Evolutionary conservation across 352 stramenopile genomes (phyloP), one percentile per base, ranked within the genome.

Genomic region (Peronospora belbahrii): DNA sequence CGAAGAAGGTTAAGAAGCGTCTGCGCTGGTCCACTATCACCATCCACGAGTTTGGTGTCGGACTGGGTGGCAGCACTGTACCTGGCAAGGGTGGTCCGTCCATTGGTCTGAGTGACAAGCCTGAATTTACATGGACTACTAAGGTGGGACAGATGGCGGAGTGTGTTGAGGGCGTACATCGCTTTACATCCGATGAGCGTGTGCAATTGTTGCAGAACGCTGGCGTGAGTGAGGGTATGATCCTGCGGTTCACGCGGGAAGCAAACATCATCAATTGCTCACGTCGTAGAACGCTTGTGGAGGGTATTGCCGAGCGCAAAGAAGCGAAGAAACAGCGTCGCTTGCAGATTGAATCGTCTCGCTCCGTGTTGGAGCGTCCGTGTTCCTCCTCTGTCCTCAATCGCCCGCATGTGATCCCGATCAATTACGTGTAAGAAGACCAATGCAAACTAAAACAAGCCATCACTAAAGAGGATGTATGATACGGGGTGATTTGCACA

Each of bases 221-320:
- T 0, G 71, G 71, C 22, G 70, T 80, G 42, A 77, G 62, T 40
- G 72, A 83, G 17, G 72, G 67, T 23, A 83, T 83, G 59, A 83
- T 83, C 58, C 53, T 79, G 48, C 72, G 72, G 14, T 81, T 77
- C 63, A 76, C 72, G 20, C 56, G 72, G 4, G 68, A 83, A 54
- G 65, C 72, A 0, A 81, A 76, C 53, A 83, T 83, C 53, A 83
- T 81, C 41, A 69, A 81, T 31, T 55, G 58, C 47, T 83, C 72
- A 13, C 67, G 72, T 4, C 52, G 70, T 36, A 64, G 66, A 31
- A 75, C 72, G 9, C 61, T 77, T 19, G 47, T 65, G 17, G 72
- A 81, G 38, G 52, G 70, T 35, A 27, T 63, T 8, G 64, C 62
- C n/a, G 51, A 58, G 42, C 43, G 67, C 23, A 64, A 61, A 49